phyloP scores from a whole-genome alignment of 148 eudicot genomes.

The Heliosperma pusillum region DNA sequence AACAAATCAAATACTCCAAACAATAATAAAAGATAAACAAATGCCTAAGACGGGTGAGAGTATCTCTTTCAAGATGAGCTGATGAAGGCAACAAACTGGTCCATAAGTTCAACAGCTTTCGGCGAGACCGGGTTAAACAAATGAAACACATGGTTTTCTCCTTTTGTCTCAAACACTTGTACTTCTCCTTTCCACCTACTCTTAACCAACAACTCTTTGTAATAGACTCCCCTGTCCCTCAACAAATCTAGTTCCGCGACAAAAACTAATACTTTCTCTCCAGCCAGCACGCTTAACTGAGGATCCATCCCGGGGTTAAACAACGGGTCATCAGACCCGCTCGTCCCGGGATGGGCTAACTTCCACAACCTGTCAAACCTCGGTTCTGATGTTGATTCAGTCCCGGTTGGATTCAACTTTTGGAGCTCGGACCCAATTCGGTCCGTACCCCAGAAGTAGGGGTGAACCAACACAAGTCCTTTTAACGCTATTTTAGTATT shows the following conservation, averaged over 20 bases:
- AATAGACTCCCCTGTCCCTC: slow-evolving; percentile 33
- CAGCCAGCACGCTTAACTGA: slow-evolving; percentile 21
- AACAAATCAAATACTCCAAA: too few species aligned
- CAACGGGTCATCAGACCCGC: slow-evolving; percentile 35
- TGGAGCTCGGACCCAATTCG: slow-evolving; percentile 15
- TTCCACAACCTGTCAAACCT: slow-evolving; percentile 30
- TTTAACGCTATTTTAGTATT: neutral
- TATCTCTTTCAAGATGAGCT: slow-evolving; percentile 14
- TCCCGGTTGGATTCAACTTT: neutral
- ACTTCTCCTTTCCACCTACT: slow-evolving; percentile 41
- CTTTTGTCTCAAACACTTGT: slow-evolving; percentile 36
- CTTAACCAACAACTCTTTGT: slow-evolving; percentile 29
- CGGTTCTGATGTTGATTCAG: neutral
- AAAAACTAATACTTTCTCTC: slow-evolving; percentile 34
- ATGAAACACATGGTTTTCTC: slow-evolving; percentile 46
- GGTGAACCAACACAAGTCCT: slow-evolving; percentile 26
- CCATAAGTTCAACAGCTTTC: slow-evolving; percentile 26
- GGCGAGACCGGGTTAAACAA: slow-evolving; percentile 28
- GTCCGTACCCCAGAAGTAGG: slow-evolving; percentile 27
- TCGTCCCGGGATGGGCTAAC: slow-evolving; percentile 23
- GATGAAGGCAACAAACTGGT: slow-evolving; percentile 26
- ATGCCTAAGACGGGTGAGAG: too few species aligned
- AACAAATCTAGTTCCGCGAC: slow-evolving; percentile 43
- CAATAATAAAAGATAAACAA: too few species aligned
- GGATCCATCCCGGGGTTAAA: slow-evolving; percentile 38